These are phyloP conservation scores for Penicillium ochrochloron DNA, from an alignment of 495 filamentous ascomycete genomes.

Conservation along the genomic window DNA sequence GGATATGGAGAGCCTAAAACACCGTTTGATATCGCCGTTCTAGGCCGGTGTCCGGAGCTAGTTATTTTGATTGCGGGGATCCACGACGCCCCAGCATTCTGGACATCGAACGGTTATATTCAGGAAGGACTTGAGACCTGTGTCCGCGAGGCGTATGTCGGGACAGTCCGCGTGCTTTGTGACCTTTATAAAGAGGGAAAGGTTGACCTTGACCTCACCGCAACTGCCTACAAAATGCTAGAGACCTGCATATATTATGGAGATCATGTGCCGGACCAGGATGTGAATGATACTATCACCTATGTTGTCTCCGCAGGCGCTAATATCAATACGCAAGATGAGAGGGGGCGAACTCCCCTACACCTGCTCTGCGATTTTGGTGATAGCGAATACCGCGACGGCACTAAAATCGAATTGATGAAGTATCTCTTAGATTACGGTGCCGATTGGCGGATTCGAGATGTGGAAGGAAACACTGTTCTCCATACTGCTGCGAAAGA, in stretches of 20 bases:
- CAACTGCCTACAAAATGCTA: neutral
- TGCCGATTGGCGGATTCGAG: neutral
- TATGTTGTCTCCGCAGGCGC: neutral
- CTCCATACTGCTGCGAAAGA: neutral
- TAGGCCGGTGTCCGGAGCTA: neutral
- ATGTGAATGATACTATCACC: neutral
- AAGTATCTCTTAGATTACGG: neutral
- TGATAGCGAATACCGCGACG: neutral
- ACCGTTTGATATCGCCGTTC: neutral
- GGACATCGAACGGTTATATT: neutral
- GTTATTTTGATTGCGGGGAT: neutral
- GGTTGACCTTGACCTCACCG: neutral
- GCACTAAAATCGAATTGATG: neutral
- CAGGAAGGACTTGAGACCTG: neutral
- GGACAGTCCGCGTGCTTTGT: conserved; percentile 1
- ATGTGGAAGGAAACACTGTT: neutral
- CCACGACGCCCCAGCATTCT: neutral
- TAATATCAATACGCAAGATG: neutral
- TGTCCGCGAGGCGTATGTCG: neutral
- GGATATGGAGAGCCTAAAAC: neutral
- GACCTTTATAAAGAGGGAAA: conserved; percentile 1
- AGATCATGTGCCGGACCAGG: conserved; percentile 1
- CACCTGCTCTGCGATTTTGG: neutral
- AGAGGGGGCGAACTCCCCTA: neutral
- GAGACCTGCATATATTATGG: neutral